phyloP scores from a whole-genome alignment of 768 basidiomycete species.

The Russula earlei region DNA sequence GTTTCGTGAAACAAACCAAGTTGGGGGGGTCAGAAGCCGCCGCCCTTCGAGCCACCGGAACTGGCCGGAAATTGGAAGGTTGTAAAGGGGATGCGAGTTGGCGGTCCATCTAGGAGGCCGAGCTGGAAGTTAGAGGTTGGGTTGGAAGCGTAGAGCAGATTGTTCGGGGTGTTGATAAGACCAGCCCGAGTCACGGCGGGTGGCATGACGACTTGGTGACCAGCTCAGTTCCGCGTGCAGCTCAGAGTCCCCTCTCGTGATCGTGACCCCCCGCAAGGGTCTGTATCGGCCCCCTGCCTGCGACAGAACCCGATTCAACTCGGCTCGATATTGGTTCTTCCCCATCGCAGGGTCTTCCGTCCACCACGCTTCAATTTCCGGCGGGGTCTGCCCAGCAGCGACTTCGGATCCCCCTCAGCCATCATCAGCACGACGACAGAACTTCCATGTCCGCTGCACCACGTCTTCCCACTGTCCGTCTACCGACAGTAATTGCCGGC shows the following conservation, averaged over 20 bases:
- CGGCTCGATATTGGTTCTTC: constrained; percentile 9
- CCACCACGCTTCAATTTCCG: constrained; percentile 6
- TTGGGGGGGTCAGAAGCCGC: not conserved
- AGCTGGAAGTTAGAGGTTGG: not conserved
- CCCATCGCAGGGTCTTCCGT: constrained; percentile 4
- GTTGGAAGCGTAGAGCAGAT: not conserved
- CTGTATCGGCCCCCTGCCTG: constrained; percentile 11
- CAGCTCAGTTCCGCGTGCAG: constrained; percentile 11
- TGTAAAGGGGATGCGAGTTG: not conserved
- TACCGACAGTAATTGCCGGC: constrained; percentile 33
- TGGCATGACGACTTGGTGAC: not conserved
- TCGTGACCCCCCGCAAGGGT: not conserved
- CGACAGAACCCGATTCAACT: constrained; percentile 2
- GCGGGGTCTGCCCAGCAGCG: constrained; percentile 6
- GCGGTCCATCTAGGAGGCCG: not conserved
- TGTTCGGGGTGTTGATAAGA: not conserved
- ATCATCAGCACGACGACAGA: not conserved
- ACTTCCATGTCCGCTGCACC: constrained; percentile 25
- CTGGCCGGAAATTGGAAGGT: not conserved
- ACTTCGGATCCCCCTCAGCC: constrained; percentile 1
- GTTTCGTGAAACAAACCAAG: too few species aligned
- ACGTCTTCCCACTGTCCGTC: constrained; percentile 40
- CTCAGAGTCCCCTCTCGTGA: not conserved
- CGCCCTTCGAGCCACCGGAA: not conserved
- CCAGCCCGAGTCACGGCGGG: not conserved